These are phyloP conservation scores for Mucor plumbeus DNA, from an alignment of 371 early-diverging fungal genomes.

Conservation along the genomic window DNA sequence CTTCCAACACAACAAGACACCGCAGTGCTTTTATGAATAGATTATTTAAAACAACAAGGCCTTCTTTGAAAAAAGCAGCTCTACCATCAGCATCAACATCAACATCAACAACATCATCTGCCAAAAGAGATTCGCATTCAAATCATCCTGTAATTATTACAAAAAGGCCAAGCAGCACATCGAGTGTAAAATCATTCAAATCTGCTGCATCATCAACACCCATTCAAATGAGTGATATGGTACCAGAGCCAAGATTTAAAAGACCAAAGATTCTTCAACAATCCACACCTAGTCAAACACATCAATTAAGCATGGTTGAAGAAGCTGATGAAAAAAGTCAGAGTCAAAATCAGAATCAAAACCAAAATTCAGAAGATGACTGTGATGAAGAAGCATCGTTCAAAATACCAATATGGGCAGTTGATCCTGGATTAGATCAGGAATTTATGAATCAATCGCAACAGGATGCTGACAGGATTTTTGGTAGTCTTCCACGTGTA, in stretches of 20 bases:
- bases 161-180: neutral
- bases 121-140: neutral
- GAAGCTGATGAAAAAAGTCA: neutral
- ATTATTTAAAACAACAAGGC: neutral
- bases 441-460: constrained; percentile 8
- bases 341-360: neutral
- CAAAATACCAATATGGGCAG: constrained; percentile 13
- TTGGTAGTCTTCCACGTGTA: constrained; percentile 8
- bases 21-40: constrained; percentile 11
- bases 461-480: constrained; percentile 8
- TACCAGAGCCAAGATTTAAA: neutral
- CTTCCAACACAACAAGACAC: neutral
- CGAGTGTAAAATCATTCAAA: neutral
- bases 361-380: neutral
- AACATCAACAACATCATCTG: neutral
- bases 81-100: neutral
- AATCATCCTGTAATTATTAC: neutral
- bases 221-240: neutral
- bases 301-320: neutral
- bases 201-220: neutral
- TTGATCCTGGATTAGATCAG: neutral
- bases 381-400: neutral
- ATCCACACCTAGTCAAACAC: neutral
- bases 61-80: neutral
- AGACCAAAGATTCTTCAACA: neutral